These are phyloP conservation scores for Ogataea populi-albae DNA, from an alignment of 805 yeast genomes.

Conservation along the genomic window DNA sequence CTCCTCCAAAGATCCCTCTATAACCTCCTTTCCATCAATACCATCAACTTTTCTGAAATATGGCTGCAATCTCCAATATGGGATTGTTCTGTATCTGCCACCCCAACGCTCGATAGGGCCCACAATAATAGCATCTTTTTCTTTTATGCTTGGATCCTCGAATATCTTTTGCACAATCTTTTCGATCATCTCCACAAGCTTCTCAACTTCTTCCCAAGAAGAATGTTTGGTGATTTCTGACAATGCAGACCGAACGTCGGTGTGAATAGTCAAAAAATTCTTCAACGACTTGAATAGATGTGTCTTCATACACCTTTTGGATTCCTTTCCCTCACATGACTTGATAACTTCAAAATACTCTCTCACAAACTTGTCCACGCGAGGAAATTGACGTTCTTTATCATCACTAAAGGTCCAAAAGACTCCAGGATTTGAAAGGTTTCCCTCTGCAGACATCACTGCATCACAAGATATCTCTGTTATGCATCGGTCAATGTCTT, in stretches of 20 bases:
- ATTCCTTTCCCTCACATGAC: constrained; percentile 60
- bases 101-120: constrained; percentile 70
- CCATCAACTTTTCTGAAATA: constrained; percentile 90
- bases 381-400: constrained; percentile 67
- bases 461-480: constrained; percentile 73
- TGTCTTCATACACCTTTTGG: constrained; percentile 81
- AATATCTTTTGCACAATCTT: constrained; percentile 56
- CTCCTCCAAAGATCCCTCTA: constrained; percentile 21
- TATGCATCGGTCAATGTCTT: constrained; percentile 71
- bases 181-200: constrained; percentile 66
- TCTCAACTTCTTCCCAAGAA: constrained; percentile 45
- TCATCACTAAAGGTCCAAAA: constrained; percentile 58
- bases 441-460: constrained; percentile 97
- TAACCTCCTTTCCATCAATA: constrained; percentile 45
- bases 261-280: constrained; percentile 73
- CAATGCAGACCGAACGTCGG: constrained; percentile 71
- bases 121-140: constrained; percentile 50
- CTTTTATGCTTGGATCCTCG: constrained; percentile 47
- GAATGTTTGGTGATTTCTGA: constrained; percentile 46
- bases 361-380: constrained; percentile 78
- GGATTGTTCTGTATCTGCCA: constrained; percentile 74
- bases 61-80: constrained; percentile 97
- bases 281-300: constrained; percentile 86
- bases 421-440: constrained; percentile 88
- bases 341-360: constrained; percentile 87